These are phyloP conservation scores for Auriscalpium microsporum DNA, from an alignment of 768 basidiomycete genomes.

Conservation along the genomic window DNA sequence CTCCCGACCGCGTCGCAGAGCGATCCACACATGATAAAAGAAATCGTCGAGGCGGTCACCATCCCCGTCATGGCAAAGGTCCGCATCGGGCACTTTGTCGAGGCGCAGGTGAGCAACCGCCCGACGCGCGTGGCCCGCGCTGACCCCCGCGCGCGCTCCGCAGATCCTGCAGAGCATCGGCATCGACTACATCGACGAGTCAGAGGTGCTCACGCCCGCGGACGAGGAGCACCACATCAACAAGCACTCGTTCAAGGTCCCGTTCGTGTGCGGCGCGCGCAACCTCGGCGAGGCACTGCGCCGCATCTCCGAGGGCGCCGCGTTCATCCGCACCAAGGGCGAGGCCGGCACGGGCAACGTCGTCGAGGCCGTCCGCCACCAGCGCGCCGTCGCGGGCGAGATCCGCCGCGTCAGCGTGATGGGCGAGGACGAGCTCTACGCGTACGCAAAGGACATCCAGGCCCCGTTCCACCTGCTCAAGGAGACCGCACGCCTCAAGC, in stretches of 20 bases:
- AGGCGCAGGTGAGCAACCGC: slow-evolving; percentile 63
- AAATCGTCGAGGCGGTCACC: slow-evolving; percentile 89
- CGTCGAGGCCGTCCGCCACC: slow-evolving; percentile 90
- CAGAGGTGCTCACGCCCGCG: slow-evolving; percentile 90
- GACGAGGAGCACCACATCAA: slow-evolving; percentile 96
- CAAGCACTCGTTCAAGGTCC: slow-evolving; percentile 91
- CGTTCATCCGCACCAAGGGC: slow-evolving; percentile 98
- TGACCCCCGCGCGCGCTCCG: not conserved
- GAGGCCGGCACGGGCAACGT: slow-evolving; percentile 87
- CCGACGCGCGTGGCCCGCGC: not conserved
- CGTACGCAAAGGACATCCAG: slow-evolving; percentile 84
- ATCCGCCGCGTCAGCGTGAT: slow-evolving; percentile 82
- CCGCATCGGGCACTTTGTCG: slow-evolving; percentile 95
- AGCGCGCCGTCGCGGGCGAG: slow-evolving; percentile 72
- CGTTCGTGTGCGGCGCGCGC: slow-evolving; percentile 93
- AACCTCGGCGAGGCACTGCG: slow-evolving; percentile 94
- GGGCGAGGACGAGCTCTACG: slow-evolving; percentile 92
- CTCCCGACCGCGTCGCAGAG: slow-evolving; percentile 40
- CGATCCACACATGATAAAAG: slow-evolving; percentile 94
- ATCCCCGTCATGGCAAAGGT: slow-evolving; percentile 97
- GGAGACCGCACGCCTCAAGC: slow-evolving; percentile 89
- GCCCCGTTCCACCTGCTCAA: slow-evolving; percentile 94
- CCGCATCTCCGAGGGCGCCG: slow-evolving; percentile 94
- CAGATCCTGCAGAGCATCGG: slow-evolving; percentile 92
- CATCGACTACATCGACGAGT: slow-evolving; percentile 95